A percentile compares a stretch with the other conserved stretches of the same genome.
These are phyloP conservation scores for Trypanosoma boissoni DNA, from an alignment of 208 protist genomes.

Conservation along the genomic window DNA sequence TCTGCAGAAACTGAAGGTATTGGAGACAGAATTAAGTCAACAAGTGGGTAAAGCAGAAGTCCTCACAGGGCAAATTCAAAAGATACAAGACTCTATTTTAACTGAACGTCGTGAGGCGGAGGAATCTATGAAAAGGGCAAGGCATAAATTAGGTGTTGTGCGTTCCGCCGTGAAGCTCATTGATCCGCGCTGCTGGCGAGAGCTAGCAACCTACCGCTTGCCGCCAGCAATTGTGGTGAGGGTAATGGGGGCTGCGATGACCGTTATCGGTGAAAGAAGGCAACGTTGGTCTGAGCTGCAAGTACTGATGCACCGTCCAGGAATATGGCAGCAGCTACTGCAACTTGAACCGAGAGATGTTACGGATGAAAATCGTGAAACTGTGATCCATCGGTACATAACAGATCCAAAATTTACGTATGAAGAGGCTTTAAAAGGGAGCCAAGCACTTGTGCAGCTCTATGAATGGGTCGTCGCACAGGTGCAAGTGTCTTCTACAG, in stretches of 20 bases:
- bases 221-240: conserved; percentile 61
- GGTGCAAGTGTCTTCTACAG: conserved; percentile 33
- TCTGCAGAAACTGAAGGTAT: background rate
- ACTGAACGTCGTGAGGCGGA: conserved; percentile 21
- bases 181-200: conserved; percentile 37
- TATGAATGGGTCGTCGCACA: conserved; percentile 59
- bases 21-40: background rate
- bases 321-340: conserved; percentile 42
- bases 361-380: conserved; percentile 10
- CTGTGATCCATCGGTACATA: conserved; percentile 37
- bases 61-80: conserved; percentile 17
- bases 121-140: conserved; percentile 19
- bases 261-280: conserved; percentile 39
- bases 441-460: conserved; percentile 44
- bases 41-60: conserved; percentile 3
- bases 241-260: conserved; percentile 64
- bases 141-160: conserved; percentile 36
- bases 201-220: conserved; percentile 66
- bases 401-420: conserved; percentile 40
- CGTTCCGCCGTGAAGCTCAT: conserved; percentile 45
- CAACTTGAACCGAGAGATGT: conserved; percentile 39
- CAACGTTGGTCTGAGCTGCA: conserved; percentile 42
- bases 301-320: conserved; percentile 30
- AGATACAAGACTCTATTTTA: conserved; percentile 24
- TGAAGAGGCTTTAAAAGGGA: conserved; percentile 52